A percentile compares a stretch with the other conserved stretches of the same genome.
phyloP scores from a whole-genome alignment of 2,329 filamentous ascomycete species.

The Xylaria digitata region DNA sequence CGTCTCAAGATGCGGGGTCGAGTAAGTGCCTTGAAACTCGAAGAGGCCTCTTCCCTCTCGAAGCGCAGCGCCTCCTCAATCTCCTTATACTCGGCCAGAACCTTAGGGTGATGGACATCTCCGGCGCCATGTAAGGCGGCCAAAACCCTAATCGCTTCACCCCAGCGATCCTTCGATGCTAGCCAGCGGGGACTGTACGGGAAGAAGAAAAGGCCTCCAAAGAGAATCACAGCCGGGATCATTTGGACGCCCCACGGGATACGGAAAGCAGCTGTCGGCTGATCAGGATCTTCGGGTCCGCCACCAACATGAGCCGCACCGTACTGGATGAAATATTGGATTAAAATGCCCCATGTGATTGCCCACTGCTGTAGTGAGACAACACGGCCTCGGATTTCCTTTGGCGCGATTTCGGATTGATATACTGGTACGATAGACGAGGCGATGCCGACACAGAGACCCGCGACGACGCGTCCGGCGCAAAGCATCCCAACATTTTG shows the following conservation, averaged over 20 bases:
- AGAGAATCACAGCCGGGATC: slow-evolving; percentile 63
- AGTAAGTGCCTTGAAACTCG: slow-evolving; percentile 62
- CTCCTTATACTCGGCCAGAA: slow-evolving; percentile 72
- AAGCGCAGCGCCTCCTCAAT: slow-evolving; percentile 66
- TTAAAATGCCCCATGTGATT: slow-evolving; percentile 76
- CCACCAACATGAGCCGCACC: slow-evolving; percentile 67
- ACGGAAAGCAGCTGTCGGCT: slow-evolving; percentile 66
- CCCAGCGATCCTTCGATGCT: slow-evolving; percentile 74
- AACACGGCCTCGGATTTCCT: slow-evolving; percentile 68
- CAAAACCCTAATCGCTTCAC: slow-evolving; percentile 70
- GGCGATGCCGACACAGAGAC: slow-evolving; percentile 78
- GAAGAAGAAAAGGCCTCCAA: slow-evolving; percentile 69
- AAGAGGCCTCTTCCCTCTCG: slow-evolving; percentile 63
- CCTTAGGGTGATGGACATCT: slow-evolving; percentile 66
- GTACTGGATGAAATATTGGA: slow-evolving; percentile 75
- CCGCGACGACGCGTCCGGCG: slow-evolving; percentile 76
- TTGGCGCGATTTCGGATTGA: slow-evolving; percentile 72
- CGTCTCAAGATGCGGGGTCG: slow-evolving; percentile 66
- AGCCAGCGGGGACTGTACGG: slow-evolving; percentile 77
- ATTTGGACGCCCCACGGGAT: slow-evolving; percentile 72
- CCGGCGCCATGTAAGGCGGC: slow-evolving; percentile 69
- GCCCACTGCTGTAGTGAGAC: slow-evolving; percentile 76
- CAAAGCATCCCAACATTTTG: slow-evolving; percentile 78
- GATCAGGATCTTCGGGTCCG: slow-evolving; percentile 61
- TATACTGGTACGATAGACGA: slow-evolving; percentile 78